Percentiles rank a stretch among this genome's conserved stretches.
Evolutionary conservation across 768 basidiomycete species (phyloP).

Genomic region (Hebeloma cylindrosporum): DNA sequence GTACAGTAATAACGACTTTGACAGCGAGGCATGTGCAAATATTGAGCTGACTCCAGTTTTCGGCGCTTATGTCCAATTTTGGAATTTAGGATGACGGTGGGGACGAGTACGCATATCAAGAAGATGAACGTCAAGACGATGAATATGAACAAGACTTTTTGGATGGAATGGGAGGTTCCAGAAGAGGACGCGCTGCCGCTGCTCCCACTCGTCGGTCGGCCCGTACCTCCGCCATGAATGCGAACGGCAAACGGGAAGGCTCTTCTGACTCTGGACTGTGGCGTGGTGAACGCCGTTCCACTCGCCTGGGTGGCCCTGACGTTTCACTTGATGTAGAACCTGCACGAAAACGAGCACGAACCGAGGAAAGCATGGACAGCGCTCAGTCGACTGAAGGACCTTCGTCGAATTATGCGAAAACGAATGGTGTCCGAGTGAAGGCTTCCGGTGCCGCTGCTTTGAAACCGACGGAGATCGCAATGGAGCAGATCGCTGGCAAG

Average conservation of each 20-base stretch:
- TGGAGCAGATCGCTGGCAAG: conserved; percentile 76
- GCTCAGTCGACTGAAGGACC: conserved; percentile 49
- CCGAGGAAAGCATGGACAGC: conserved; percentile 69
- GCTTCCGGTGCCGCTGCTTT: conserved; percentile 61
- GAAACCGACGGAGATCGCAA: conserved; percentile 70
- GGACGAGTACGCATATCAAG: conserved; percentile 63
- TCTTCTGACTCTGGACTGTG: conserved; percentile 58
- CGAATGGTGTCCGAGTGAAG: conserved; percentile 47
- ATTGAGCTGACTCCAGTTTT: conserved; percentile 13
- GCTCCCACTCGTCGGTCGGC: conserved; percentile 53
- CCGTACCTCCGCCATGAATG: conserved; percentile 46
- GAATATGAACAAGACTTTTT: conserved; percentile 55
- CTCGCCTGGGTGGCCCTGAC: conserved; percentile 62
- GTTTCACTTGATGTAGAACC: conserved; percentile 49
- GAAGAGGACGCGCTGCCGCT: conserved; percentile 37
- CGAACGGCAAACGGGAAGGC: conserved; percentile 53
- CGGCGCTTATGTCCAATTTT: conserved; percentile 31
- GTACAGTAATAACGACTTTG: conserved; percentile 62
- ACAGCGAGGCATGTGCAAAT: conserved; percentile 58
- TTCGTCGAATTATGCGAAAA: conserved; percentile 28
- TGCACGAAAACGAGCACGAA: conserved; percentile 68
- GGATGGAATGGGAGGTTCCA: conserved; percentile 51
- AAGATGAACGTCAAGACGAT: conserved; percentile 68
- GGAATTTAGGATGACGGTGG: conserved; percentile 55
- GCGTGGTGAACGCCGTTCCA: conserved; percentile 76